These are phyloP conservation scores for Asparagopsis taxiformis DNA, from an alignment of 31 red algal genomes.

Conservation along the genomic window DNA sequence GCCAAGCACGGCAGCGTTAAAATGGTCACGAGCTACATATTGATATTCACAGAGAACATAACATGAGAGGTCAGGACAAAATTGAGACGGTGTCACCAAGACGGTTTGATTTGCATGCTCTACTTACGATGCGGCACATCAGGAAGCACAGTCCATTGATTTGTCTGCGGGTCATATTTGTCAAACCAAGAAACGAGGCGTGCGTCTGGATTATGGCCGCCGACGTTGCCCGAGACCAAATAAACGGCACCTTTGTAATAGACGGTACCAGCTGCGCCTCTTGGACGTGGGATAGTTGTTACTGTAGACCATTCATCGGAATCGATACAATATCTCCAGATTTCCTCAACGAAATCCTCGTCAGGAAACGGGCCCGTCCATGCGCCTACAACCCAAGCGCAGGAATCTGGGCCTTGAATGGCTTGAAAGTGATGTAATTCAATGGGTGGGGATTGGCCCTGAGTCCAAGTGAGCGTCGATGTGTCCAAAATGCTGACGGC, in stretches of 20 bases:
- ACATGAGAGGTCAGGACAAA: background rate
- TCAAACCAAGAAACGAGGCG: constrained; percentile 62
- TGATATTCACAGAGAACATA: background rate
- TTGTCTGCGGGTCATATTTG: constrained; percentile 39
- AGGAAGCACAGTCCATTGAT: constrained; percentile 35
- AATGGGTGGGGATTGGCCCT: constrained; percentile 23
- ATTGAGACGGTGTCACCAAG: background rate
- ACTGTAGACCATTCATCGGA: constrained; percentile 56
- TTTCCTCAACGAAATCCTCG: constrained; percentile 46
- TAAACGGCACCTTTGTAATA: constrained; percentile 36
- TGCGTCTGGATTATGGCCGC: constrained; percentile 55
- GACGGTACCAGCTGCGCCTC: constrained; percentile 55
- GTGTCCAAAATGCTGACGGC: constrained; percentile 43
- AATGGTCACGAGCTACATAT: constrained; percentile 68
- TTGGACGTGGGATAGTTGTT: constrained; percentile 29
- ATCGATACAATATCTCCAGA: constrained; percentile 61
- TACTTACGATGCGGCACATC: constrained; percentile 71
- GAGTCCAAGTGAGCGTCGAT: constrained; percentile 22
- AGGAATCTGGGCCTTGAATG: constrained; percentile 54
- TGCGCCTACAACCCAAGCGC: constrained; percentile 71
- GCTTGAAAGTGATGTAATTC: constrained; percentile 81
- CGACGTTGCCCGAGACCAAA: constrained; percentile 66
- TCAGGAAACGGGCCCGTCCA: constrained; percentile 60
- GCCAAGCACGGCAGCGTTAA: constrained; percentile 40
- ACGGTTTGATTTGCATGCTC: constrained; percentile 6